Evolutionary conservation across 164 flowering plant genomes (phyloP).

Genomic region (Tetrastigma voinierianum): DNA sequence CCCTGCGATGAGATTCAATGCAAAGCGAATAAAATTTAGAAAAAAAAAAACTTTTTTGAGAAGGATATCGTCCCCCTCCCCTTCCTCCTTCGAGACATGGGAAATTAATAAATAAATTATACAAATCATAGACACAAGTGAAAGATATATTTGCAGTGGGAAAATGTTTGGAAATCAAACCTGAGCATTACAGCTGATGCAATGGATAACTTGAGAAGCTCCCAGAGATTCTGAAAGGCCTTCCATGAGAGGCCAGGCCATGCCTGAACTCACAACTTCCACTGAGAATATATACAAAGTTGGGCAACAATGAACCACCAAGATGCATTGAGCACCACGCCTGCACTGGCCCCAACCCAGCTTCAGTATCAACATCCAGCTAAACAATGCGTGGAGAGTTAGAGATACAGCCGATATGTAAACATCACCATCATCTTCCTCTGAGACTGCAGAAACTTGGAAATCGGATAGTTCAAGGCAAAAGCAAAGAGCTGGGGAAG

Average conservation of each 20-base stretch:
- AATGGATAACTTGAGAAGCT: slow-evolving; percentile 58
- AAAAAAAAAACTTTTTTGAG: too few relatives aligned
- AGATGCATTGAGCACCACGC: slow-evolving; percentile 58
- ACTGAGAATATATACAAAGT: slow-evolving; percentile 47
- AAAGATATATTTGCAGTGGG: too few relatives aligned
- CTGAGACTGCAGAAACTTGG: slow-evolving; percentile 74
- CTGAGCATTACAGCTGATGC: slow-evolving; percentile 86
- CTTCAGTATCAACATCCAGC: slow-evolving; percentile 61
- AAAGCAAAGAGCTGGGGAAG: slow-evolving; percentile 74
- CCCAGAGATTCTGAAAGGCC: slow-evolving; percentile 68
- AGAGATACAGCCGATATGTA: slow-evolving; percentile 43
- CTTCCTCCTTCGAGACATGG: too few relatives aligned
- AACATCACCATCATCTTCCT: slow-evolving; percentile 66
- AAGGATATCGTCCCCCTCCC: too few relatives aligned
- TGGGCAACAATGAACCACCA: slow-evolving; percentile 77
- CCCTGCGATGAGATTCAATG: too few relatives aligned
- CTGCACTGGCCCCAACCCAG: slow-evolving; percentile 79
- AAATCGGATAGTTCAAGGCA: slow-evolving; percentile 55
- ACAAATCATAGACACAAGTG: too few relatives aligned
- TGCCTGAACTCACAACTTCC: slow-evolving; percentile 63
- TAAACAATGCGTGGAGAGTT: slow-evolving; percentile 45
- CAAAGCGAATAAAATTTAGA: too few relatives aligned
- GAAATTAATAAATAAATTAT: too few relatives aligned
- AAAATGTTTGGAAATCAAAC: slow-evolving; percentile 29
- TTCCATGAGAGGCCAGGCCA: slow-evolving; percentile 76